Evolutionary conservation across 2,329 filamentous ascomycete species (phyloP).

Genomic region (Trichoderma sp.): DNA sequence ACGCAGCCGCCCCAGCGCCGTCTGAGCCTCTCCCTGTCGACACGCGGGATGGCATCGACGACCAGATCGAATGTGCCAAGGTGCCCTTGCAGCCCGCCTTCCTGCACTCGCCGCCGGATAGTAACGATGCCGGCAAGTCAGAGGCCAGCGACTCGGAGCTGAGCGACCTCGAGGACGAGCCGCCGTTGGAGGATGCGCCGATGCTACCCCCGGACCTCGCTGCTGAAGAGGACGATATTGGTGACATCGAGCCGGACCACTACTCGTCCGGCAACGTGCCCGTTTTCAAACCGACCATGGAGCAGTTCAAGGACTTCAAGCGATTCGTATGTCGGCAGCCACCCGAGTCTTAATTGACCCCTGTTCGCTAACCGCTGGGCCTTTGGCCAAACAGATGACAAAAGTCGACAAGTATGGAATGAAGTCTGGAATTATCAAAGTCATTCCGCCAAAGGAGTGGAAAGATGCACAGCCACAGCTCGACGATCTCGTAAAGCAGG

Average conservation of each 20-base stretch:
- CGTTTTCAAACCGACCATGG: slow-evolving; percentile 93
- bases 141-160: slow-evolving; percentile 67
- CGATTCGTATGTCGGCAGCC: slow-evolving; percentile 68
- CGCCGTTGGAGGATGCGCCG: slow-evolving; percentile 44
- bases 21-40: slow-evolving; percentile 30
- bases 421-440: slow-evolving; percentile 95
- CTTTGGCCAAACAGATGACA: slow-evolving; percentile 57
- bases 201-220: slow-evolving; percentile 30
- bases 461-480: slow-evolving; percentile 76
- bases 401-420: slow-evolving; percentile 94
- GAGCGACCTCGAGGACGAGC: slow-evolving; percentile 65
- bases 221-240: slow-evolving; percentile 64
- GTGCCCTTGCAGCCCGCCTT: slow-evolving; percentile 45
- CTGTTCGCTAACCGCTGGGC: slow-evolving; percentile 37
- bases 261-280: slow-evolving; percentile 92
- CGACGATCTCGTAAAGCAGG: slow-evolving; percentile 84
- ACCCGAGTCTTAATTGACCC: background rate
- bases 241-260: slow-evolving; percentile 81
- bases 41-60: slow-evolving; percentile 36
- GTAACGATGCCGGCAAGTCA: slow-evolving; percentile 62
- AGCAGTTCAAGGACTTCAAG: slow-evolving; percentile 92
- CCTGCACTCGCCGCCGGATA: slow-evolving; percentile 66
- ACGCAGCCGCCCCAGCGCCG: slow-evolving; percentile 53
- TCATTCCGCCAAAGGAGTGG: slow-evolving; percentile 94
- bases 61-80: slow-evolving; percentile 44